Percentiles rank a stretch among this genome's conserved stretches.
phyloP scores from a whole-genome alignment of 352 stramenopile genomes.

The Phytopythium mirpurense region DNA sequence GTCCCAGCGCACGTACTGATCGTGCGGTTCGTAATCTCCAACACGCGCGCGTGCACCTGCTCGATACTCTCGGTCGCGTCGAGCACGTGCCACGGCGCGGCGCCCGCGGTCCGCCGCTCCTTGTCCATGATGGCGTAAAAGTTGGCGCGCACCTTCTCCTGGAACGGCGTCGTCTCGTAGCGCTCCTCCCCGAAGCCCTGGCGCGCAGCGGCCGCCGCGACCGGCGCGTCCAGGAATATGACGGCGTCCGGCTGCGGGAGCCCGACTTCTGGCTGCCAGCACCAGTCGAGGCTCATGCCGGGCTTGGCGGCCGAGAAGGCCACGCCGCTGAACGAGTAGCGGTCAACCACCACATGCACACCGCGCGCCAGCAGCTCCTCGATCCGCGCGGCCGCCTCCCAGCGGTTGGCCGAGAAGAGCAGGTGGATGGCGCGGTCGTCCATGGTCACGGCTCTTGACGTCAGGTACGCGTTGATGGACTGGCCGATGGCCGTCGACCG shows the following conservation, averaged over 20 bases:
- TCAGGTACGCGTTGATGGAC: slow-evolving; percentile 97
- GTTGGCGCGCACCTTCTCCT: slow-evolving; percentile 79
- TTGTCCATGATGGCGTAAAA: slow-evolving; percentile 65
- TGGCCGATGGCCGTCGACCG: slow-evolving; percentile 90
- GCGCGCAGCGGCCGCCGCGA: slow-evolving; percentile 85
- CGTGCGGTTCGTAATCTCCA: slow-evolving; percentile 42
- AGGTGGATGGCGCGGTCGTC: slow-evolving; percentile 98
- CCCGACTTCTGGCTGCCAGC: slow-evolving; percentile 95
- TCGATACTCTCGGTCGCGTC: slow-evolving; percentile 77
- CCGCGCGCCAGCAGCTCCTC: slow-evolving; percentile 66
- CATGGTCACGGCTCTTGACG: slow-evolving; percentile 70
- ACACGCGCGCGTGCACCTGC: slow-evolving; percentile 57
- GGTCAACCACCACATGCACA: slow-evolving; percentile 95
- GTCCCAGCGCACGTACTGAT: slow-evolving; percentile 25
- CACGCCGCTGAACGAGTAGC: slow-evolving; percentile 97
- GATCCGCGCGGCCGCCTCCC: slow-evolving; percentile 90
- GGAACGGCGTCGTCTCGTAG: slow-evolving; percentile 89
- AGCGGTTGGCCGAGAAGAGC: slow-evolving; percentile 99
- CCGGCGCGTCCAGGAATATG: slow-evolving; percentile 96
- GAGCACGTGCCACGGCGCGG: slow-evolving; percentile 67
- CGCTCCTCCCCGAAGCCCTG: slow-evolving; percentile 92
- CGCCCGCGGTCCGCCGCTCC: slow-evolving; percentile 6
- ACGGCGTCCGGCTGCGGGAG: slow-evolving; percentile 96
- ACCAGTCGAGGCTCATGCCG: slow-evolving; percentile 95
- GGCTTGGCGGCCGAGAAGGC: slow-evolving; percentile 97